A percentile compares a stretch with the other conserved stretches of the same genome.
These are phyloP conservation scores for Macrophomina phaseolina DNA, from an alignment of 2,329 filamentous ascomycete species.

Conservation along the genomic window DNA sequence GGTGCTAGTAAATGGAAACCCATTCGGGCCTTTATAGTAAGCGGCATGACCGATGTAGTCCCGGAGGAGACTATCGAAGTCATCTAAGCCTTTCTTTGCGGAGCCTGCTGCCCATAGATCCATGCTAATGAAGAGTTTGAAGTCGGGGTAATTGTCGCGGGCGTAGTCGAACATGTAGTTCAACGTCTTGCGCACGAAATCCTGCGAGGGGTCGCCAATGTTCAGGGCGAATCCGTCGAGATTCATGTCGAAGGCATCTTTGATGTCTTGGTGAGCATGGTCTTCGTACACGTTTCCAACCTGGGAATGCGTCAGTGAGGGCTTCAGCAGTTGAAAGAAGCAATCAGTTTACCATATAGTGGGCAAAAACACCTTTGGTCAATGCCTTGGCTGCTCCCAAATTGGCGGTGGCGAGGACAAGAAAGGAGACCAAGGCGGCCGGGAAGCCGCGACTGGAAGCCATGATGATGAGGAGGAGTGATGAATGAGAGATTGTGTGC, in stretches of 20 bases:
- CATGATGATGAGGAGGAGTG: too few relatives aligned
- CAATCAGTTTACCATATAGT: too few relatives aligned
- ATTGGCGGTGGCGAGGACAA: too few relatives aligned
- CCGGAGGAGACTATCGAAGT: not conserved
- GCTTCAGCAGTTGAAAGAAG: too few relatives aligned
- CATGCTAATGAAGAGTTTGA: constrained; percentile 19
- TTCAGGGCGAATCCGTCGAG: constrained; percentile 12
- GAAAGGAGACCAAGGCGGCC: too few relatives aligned
- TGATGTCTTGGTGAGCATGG: constrained; percentile 10
- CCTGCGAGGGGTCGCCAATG: not conserved
- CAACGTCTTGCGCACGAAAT: not conserved
- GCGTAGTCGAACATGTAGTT: constrained; percentile 18
- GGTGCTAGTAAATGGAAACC: constrained; percentile 3
- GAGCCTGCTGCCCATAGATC: not conserved
- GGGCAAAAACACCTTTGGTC: too few relatives aligned
- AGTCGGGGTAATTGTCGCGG: constrained; percentile 11
- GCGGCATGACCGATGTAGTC: not conserved
- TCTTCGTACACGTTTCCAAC: not conserved
- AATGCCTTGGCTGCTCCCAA: too few relatives aligned
- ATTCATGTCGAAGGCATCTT: constrained; percentile 3
- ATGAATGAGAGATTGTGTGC: too few relatives aligned
- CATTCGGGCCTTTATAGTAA: constrained; percentile 17
- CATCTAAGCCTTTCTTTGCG: not conserved
- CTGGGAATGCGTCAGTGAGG: not conserved
- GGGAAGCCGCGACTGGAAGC: too few relatives aligned